phyloP scores from a whole-genome alignment of 805 yeast genomes.

The Ogataea paradorogensis region DNA sequence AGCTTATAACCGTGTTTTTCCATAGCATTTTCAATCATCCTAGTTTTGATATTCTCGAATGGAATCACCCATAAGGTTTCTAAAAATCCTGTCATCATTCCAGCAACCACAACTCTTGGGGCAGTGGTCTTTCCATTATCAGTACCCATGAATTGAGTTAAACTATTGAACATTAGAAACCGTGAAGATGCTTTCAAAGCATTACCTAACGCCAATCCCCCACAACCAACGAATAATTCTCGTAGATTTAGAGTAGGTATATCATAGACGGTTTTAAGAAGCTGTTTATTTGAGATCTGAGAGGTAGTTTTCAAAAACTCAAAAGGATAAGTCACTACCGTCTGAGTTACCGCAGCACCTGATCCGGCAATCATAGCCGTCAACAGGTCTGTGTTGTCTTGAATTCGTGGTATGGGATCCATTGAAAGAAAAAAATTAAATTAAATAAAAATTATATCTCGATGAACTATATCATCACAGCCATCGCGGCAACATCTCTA shows the following conservation, averaged over 20 bases:
- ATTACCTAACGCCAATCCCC: conserved; percentile 73
- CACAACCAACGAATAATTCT: conserved; percentile 55
- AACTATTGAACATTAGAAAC: conserved; percentile 70
- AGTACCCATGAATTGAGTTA: conserved; percentile 64
- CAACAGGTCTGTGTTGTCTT: conserved; percentile 41
- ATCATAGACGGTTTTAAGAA: conserved; percentile 32
- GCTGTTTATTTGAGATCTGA: conserved; percentile 50
- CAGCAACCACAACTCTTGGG: conserved; percentile 81
- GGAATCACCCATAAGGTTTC: conserved; percentile 87
- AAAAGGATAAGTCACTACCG: conserved; percentile 66
- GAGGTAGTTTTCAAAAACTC: conserved; percentile 65
- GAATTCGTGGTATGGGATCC: conserved; percentile 18
- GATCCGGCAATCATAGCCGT: conserved; percentile 61
- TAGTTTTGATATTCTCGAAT: conserved; percentile 79
- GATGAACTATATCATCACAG: conserved; percentile 31
- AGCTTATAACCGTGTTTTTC: conserved; percentile 28
- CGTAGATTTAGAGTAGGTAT: conserved; percentile 33
- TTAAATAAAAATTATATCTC: neutral
- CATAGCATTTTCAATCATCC: conserved; percentile 70
- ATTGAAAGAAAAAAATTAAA: conserved; percentile 6
- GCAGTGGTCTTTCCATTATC: conserved; percentile 64
- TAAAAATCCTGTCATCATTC: conserved; percentile 73
- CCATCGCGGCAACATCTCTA: conserved; percentile 25
- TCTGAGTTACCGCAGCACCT: conserved; percentile 60
- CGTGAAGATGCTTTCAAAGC: conserved; percentile 71